A percentile compares a stretch with the other conserved stretches of the same genome.
Conservation (phyloP, 805 yeast species). For the Tetrapisispora pingtungensis region DNA sequence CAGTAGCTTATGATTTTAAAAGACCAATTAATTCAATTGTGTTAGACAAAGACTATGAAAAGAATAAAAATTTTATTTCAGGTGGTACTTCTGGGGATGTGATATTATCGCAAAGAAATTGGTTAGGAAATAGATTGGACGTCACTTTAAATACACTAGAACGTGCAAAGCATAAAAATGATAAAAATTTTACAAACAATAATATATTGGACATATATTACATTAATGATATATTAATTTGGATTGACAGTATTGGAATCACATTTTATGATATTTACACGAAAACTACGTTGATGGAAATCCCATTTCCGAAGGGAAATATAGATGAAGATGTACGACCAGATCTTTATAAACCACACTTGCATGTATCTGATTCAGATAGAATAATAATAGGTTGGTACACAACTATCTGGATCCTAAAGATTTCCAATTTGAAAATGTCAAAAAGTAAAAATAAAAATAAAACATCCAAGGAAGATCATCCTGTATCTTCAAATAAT, state of each 20-base stretch:
- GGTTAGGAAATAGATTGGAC: conserved; percentile 82
- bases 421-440: conserved; percentile 29
- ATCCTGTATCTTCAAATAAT: conserved; percentile 6
- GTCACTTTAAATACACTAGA: conserved; percentile 36
- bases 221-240: conserved; percentile 55
- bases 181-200: conserved; percentile 29
- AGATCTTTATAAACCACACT: conserved; percentile 77
- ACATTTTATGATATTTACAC: conserved; percentile 51
- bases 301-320: conserved; percentile 40
- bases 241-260: conserved; percentile 82
- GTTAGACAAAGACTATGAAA: conserved; percentile 57
- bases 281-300: conserved; percentile 38
- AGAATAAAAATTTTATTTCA: conserved; percentile 57
- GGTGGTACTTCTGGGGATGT: conserved; percentile 90
- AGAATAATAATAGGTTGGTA: conserved; percentile 77
- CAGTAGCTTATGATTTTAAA: conserved; percentile 67
- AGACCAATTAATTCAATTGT: conserved; percentile 86
- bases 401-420: conserved; percentile 60
- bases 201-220: conserved; percentile 62
- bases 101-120: conserved; percentile 60
- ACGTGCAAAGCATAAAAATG: neutral
- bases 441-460: neutral
- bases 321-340: conserved; percentile 41
- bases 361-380: conserved; percentile 54
- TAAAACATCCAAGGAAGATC: conserved; percentile 8